A percentile compares a stretch with the other conserved stretches of the same genome.
phyloP scores from a whole-genome alignment of 1,139 yeast genomes.

The Pneumocystis murina region DNA sequence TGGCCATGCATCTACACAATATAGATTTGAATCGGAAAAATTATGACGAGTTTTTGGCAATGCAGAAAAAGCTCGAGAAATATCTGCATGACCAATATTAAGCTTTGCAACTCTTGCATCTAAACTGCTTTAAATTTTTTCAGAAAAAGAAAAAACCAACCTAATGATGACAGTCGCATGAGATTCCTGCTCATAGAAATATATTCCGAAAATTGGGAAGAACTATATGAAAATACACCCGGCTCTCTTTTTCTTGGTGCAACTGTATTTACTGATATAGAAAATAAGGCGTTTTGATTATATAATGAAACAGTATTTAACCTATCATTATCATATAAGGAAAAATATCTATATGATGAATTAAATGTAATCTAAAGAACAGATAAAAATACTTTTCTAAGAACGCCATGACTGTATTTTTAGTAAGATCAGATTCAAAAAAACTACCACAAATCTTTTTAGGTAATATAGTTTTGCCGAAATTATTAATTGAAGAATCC shows the following conservation, averaged over 20 bases:
- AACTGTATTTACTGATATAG: constrained; percentile 42
- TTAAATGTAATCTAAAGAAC: not conserved
- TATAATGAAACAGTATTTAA: constrained; percentile 55
- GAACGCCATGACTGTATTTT: constrained; percentile 56
- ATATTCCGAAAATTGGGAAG: constrained; percentile 17
- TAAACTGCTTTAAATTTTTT: not conserved
- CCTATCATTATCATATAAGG: constrained; percentile 71
- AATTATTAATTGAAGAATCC: constrained; percentile 5
- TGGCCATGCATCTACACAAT: constrained; percentile 66
- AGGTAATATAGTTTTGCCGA: constrained; percentile 33
- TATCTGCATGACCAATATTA: constrained; percentile 56
- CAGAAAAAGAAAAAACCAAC: not conserved
- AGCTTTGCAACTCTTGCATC: constrained; percentile 43
- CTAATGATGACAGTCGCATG: constrained; percentile 45
- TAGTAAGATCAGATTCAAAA: constrained; percentile 67
- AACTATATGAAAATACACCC: constrained; percentile 11
- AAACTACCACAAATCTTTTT: constrained; percentile 40
- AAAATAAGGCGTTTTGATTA: constrained; percentile 73
- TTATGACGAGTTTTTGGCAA: constrained; percentile 68
- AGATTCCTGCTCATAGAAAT: constrained; percentile 59
- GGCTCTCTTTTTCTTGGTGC: constrained; percentile 27
- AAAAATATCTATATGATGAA: constrained; percentile 26
- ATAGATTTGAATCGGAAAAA: constrained; percentile 47
- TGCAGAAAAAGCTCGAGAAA: constrained; percentile 43
- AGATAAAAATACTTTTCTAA: constrained; percentile 27